Conservation (phyloP, 176 grass and related monocot species). For the Aechmea fasciata region DNA sequence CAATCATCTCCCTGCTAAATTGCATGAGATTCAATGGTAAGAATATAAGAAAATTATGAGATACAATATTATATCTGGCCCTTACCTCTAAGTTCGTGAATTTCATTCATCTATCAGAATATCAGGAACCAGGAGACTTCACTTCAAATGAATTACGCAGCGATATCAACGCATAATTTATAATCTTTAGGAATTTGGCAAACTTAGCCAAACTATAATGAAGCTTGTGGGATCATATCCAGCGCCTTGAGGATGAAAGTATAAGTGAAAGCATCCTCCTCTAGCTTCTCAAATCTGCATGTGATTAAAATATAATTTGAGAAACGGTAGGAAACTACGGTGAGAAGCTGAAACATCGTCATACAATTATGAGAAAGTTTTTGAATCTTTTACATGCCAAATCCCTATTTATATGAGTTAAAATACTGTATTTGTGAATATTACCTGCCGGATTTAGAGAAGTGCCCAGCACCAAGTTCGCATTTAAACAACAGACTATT, state of each 20-base stretch:
- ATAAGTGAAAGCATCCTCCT: constrained; percentile 74
- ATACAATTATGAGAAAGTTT: neutral
- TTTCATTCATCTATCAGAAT: no score
- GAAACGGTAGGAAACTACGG: neutral
- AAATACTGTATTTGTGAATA: neutral
- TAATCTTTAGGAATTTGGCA: no score
- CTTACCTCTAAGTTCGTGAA: no score
- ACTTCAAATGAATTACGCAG: no score
- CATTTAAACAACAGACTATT: constrained; percentile 74
- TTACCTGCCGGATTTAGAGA: constrained; percentile 82
- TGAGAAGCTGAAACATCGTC: neutral
- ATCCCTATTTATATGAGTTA: neutral
- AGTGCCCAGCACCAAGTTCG: constrained; percentile 70
- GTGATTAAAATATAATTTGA: neutral
- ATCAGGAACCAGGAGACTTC: no score
- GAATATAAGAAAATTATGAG: no score
- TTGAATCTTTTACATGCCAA: neutral
- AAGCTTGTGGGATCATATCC: constrained; percentile 32
- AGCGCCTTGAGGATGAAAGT: constrained; percentile 74
- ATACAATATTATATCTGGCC: no score
- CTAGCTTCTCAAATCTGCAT: constrained; percentile 81
- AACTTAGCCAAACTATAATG: constrained; percentile 7
- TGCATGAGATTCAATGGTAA: no score
- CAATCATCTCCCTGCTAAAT: no score
- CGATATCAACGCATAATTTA: no score